A percentile compares a stretch with the other conserved stretches of the same genome.
Evolutionary conservation across 352 stramenopile species (phyloP).

Genomic region (Phytophthora uliginosa): DNA sequence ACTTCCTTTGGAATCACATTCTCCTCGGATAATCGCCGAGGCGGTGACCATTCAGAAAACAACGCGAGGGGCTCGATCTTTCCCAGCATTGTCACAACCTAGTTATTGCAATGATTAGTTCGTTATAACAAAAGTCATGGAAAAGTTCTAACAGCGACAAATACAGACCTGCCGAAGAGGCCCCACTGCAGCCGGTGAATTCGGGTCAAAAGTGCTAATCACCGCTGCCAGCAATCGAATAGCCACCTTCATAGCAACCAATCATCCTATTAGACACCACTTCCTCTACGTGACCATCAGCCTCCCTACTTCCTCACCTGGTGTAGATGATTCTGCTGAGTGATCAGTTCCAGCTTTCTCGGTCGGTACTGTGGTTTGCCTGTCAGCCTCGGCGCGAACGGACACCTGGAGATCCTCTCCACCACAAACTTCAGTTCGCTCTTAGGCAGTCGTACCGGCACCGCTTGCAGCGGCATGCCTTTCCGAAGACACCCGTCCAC

Average conservation of each 20-base stretch:
- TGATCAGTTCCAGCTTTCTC: slow-evolving; percentile 55
- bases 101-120: neutral
- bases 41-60: slow-evolving; percentile 85
- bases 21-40: slow-evolving; percentile 57
- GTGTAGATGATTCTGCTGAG: slow-evolving; percentile 83
- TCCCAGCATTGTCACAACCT: slow-evolving; percentile 74
- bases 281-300: neutral
- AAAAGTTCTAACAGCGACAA: neutral
- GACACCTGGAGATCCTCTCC: slow-evolving; percentile 83
- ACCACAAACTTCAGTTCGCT: slow-evolving; percentile 90
- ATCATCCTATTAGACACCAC: neutral
- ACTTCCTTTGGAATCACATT: slow-evolving; percentile 57
- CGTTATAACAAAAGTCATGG: neutral
- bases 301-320: slow-evolving; percentile 49
- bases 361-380: slow-evolving; percentile 77
- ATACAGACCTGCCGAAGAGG: slow-evolving; percentile 73
- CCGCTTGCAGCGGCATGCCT: slow-evolving; percentile 80
- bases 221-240: slow-evolving; percentile 70
- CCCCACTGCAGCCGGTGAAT: slow-evolving; percentile 50
- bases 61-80: slow-evolving; percentile 75
- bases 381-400: slow-evolving; percentile 57
- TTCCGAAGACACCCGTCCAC: slow-evolving; percentile 85
- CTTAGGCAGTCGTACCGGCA: slow-evolving; percentile 82
- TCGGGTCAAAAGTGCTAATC: slow-evolving; percentile 67
- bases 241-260: slow-evolving; percentile 57